Evolutionary conservation across 352 stramenopile genomes (phyloP), one percentile per base, ranked within the genome.

Genomic region (Pythium utonaiense): DNA sequence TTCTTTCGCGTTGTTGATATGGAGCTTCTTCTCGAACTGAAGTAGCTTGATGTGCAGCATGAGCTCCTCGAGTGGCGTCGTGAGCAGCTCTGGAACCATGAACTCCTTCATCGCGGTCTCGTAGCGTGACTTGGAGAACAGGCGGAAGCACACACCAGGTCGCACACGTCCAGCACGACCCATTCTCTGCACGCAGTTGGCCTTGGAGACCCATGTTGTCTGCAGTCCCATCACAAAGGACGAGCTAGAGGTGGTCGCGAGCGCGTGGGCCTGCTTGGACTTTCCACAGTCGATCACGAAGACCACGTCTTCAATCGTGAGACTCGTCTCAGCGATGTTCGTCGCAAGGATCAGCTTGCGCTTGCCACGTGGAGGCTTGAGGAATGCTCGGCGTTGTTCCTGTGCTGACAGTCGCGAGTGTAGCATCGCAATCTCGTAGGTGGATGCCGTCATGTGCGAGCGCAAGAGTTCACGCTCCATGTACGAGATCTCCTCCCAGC

Each of bases 251-350:
- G 73, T 84, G 8, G 72, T 72, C 21, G 71, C 78, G 31, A 92
- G 75, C 0, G 72, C 71, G 51, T 90, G 80, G 19, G 75, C 74
- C 45, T 95, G 84, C 64, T 92, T 95, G 0, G 78, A 89, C 52
- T 93, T 95, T 56, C 84, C 84, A 42, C 75, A 92, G 50, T 95
- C 86, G 36, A 95, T 81, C 5, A 95, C 86, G 55, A 96, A 96
- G 10, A 93, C 89, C 24, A 99, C 92, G 58, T 95, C 86, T 33
- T 97, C 92, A n/a, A 99, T 97, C 13, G 96, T 99, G 4, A 99
- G 73, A 66, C 88, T 98, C 13, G 95, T 98, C 73, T 99, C 96
- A 6, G 95, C 95, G 49, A 99, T 98, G 64, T 98, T 99, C 0
- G 96, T 99, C 6, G 91, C 78, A 47, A 98, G 78, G 33, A 95